Evolutionary conservation across 179 eudicot species (phyloP).

Genomic region (Kewa caespitosa): DNA sequence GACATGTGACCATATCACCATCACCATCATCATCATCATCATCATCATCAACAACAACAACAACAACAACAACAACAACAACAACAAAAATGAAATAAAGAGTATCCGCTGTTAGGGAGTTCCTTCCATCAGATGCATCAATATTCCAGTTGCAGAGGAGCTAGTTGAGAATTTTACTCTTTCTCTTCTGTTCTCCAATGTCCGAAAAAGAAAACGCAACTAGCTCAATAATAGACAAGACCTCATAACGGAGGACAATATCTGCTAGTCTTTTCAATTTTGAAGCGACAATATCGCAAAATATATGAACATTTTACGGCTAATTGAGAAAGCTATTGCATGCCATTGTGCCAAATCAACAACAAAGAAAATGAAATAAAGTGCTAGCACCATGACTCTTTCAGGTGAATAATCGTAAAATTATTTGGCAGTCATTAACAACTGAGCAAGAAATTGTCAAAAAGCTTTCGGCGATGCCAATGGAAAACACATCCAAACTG

Average conservation of each 20-base stretch:
- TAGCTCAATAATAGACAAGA: background rate
- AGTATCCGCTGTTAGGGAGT: background rate
- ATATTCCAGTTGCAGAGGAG: background rate
- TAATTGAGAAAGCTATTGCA: background rate
- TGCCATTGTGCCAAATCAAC: background rate
- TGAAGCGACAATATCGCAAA: background rate
- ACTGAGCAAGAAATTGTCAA: background rate
- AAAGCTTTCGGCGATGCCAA: background rate
- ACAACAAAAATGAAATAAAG: too few species aligned
- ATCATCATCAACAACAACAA: too few species aligned
- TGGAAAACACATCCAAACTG: background rate
- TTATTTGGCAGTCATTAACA: background rate
- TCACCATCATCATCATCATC: too few species aligned
- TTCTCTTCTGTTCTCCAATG: too few species aligned
- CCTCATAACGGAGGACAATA: background rate
- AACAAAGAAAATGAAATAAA: background rate
- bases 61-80: too few species aligned
- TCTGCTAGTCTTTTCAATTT: background rate
- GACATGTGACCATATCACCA: background rate
- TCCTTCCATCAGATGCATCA: background rate
- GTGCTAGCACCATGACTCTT: background rate
- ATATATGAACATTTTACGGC: background rate
- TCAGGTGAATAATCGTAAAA: background rate
- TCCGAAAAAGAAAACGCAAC: background rate
- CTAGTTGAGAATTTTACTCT: background rate